Base-by-base conservation (phyloP, 192 early-diverging fungal genomes). In the Fimicolochytrium jonesii region DNA sequence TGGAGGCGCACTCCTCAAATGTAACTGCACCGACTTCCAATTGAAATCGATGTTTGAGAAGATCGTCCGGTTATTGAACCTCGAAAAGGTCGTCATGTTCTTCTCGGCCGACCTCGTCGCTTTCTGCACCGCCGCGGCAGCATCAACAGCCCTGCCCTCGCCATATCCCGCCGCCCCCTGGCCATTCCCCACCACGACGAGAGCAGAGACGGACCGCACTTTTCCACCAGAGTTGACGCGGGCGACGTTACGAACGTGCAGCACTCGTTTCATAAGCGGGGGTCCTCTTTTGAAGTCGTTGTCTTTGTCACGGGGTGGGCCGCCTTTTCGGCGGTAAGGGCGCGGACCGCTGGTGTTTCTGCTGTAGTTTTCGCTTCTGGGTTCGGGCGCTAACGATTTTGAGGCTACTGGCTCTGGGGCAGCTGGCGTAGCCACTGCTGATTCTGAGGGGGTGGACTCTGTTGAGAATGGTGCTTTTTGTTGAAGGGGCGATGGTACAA, bases 131-230 rank as follows among this genome's bases (percentile, higher is more conserved):
- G 96, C 94, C 43, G 77, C 75, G 36, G 82, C 71, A 10, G 75
- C 77, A 57, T 97, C 96, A 32, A 80, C 69, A 33, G 88, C 86
- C 66, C 92, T 89, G 20, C 91, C 96, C 70, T 93, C 90, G 20
- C 96, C 96, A 66, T 88, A 94, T 18, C 96, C 95, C 6, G 92
- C 94, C 35, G 88, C 76, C 1, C 96, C 96, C 36, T 86, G 79
- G 6, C 91, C 91, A 65, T 96, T 92, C 4, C 96, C 96, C 4
- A 99, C 94, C 3, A 97, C 92, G 6, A 99, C 96, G 41, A 95
- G 65, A 0, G 92, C 92, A 31, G 91, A 93, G 79, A 92, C 86
- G 29, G 86, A 86, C 32, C 87, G 71, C 4, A 77, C 64, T 65
- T 82, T 82, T 7, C 80, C 80, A 48, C 73, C 72, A 23, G 54